Base-by-base conservation (phyloP, 129 eudicot species). In the Lactuca saligna region DNA sequence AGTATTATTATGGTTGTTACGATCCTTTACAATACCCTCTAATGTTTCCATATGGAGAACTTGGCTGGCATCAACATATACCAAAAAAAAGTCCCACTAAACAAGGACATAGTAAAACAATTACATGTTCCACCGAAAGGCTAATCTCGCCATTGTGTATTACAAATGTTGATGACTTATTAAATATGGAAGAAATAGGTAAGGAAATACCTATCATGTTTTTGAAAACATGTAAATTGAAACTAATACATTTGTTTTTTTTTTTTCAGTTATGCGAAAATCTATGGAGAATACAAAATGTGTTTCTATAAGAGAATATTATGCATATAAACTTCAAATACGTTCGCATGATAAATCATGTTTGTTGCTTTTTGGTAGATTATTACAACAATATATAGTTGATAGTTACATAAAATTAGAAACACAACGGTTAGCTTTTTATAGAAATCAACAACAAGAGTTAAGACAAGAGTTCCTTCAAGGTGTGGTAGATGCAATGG, bases 11-110 rank as follows among this genome's bases (percentile, higher is more conserved):
- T 55, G 33, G 32, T 16, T 55, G 33, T 55, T 55, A 55, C 11
- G 60, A 55, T 17, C 60, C 60, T 31, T 55, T 55, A 31, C 60
- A 55, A 55, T 55, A 55, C 60, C 60, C 60, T 55, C 15, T 55
- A 55, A 8, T 17, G 60, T 55, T 55, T 31, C 32, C 60, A 55
- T 17, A 16, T 55, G 60, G 60, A 11, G 65, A 59, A 5, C 39
- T 34, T 33, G 65, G 65, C 8, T 59, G 65, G 44, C 65, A 33
- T 6, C 39, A 35, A 35, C 5, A 35, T 6, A 35, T 35, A 1
- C 39, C 5, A 35, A 35, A 35, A 35, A 34, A 8, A 38, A 3
- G 25, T 59, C 9, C 15, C 17, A 11, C 9, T 11, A 10, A 59
- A 33, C 3, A 4, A 25, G 5, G 2, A 1, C 17, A 8, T 17